Base-by-base conservation (phyloP, 305 asterid species). In the Fraxinus greggii region DNA sequence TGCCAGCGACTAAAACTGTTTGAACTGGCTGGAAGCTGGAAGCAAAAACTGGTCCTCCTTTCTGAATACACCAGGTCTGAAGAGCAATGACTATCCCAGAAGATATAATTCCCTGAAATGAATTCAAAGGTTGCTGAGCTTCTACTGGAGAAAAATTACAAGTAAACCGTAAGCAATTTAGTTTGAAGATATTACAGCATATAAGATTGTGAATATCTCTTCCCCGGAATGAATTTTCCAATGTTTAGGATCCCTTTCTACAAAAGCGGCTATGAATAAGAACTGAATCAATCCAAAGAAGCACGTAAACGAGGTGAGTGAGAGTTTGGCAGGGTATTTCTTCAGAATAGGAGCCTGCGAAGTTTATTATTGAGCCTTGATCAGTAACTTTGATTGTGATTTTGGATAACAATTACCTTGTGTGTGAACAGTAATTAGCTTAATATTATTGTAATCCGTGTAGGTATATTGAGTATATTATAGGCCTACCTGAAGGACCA, bases 11-110 rank as follows among this genome's bases (percentile, higher is more conserved):
- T 84, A 95, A 79, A 67, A 92, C 96, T 33, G 98, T 92, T 87
- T 93, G 98, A 75, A 93, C 91, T 17, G 98, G 98, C 91, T 92
- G 98, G 89, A 95, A 95, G 85, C 91, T 91, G 82, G 97, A 94
- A 40, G 91, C 97, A 65, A 88, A 95, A 17, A 95, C 98, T 21
- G 98, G 98, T 32, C 98, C 97, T 33, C 97, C 98, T 88, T 90
- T 95, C 87, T 95, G 95, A 83, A 95, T 95, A 77, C 94, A 91
- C 98, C 98, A 93, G 54, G 94, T 92, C 86, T 95, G 98, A 75
- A 93, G 95, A 15, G 95, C 87, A 72, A 95, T 87, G 67, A 95
- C 95, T 0, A 95, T 87, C n/a, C 97, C 98, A 24, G 98, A 92
- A 54, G 98, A 92, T 88, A 95, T 88, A 79, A 95, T 75, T 82